A percentile compares a stretch with the other conserved stretches of the same genome.
phyloP scores from a whole-genome alignment of 179 eudicot species.

The Pouteria campechiana region DNA sequence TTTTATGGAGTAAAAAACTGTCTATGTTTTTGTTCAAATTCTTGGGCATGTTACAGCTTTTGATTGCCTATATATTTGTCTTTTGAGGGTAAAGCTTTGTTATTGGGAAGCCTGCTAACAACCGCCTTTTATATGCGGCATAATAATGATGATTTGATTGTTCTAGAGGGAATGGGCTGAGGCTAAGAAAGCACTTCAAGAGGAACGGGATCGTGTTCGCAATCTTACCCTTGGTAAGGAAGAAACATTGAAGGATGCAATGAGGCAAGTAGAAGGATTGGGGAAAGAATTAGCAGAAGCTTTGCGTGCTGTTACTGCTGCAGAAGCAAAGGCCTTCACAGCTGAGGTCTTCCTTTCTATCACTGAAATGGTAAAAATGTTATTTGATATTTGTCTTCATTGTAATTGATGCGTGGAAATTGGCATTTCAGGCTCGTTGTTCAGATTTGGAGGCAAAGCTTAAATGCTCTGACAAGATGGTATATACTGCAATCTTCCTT shows the following conservation, averaged over 20 bases:
- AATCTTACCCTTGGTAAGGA: slow-evolving; percentile 57
- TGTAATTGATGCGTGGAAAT: too few relatives aligned
- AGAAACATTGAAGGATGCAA: slow-evolving; percentile 48
- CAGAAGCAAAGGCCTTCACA: slow-evolving; percentile 74
- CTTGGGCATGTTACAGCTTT: neutral
- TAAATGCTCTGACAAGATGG: slow-evolving; percentile 32
- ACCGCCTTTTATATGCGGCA: too few relatives aligned
- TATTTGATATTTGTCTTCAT: neutral
- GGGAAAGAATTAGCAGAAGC: slow-evolving; percentile 66
- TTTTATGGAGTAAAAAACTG: too few relatives aligned
- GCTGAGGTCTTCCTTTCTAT: slow-evolving; percentile 77
- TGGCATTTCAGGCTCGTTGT: slow-evolving; percentile 44
- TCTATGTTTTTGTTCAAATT: too few relatives aligned
- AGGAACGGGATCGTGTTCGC: slow-evolving; percentile 53
- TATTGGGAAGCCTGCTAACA: too few relatives aligned
- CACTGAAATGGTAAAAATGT: neutral
- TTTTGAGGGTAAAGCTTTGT: too few relatives aligned
- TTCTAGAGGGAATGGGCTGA: slow-evolving; percentile 86
- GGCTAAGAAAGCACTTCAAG: slow-evolving; percentile 84
- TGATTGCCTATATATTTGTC: neutral
- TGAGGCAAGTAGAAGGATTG: slow-evolving; percentile 69
- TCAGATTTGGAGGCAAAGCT: slow-evolving; percentile 52
- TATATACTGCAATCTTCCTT: too few relatives aligned
- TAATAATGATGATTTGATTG: neutral
- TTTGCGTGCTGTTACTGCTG: slow-evolving; percentile 54